phyloP scores from a whole-genome alignment of 805 yeast genomes.

The Candida namnaoensis region DNA sequence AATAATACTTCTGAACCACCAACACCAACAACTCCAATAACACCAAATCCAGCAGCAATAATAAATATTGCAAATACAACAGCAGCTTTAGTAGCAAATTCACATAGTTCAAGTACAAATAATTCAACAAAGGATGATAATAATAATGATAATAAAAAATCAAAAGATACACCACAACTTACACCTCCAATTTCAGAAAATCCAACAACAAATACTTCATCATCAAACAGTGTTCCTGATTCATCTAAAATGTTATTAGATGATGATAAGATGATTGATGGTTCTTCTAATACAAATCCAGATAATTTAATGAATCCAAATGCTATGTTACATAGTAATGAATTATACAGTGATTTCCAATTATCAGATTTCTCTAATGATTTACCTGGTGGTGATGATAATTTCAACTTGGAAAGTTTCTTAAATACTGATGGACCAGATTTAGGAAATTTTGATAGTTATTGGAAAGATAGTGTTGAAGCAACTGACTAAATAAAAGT shows the following conservation, averaged over 20 bases:
- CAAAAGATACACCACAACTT: constrained; percentile 10
- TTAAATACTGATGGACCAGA: constrained; percentile 30
- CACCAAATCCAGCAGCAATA: constrained; percentile 14
- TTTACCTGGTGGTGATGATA: constrained; percentile 23
- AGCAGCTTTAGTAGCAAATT: background rate
- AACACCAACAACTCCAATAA: constrained; percentile 32
- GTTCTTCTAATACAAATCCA: constrained; percentile 2
- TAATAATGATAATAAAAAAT: background rate
- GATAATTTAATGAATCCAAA: no score
- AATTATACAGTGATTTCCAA: constrained; percentile 23
- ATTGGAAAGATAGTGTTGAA: constrained; percentile 35
- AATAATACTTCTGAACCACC: constrained; percentile 27
- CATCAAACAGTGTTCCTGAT: constrained; percentile 3
- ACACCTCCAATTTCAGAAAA: constrained; percentile 21
- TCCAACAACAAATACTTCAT: constrained; percentile 7
- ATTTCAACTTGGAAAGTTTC: constrained; percentile 36
- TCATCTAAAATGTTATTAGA: no score
- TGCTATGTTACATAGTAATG: constrained; percentile 5
- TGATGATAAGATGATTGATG: constrained; percentile 7
- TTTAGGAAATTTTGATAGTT: constrained; percentile 23
- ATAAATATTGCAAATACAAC: background rate
- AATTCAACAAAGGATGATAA: background rate
- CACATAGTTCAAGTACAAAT: background rate
- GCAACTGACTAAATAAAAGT: constrained; percentile 25
- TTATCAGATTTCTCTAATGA: constrained; percentile 23